phyloP scores from a whole-genome alignment of 768 basidiomycete genomes.

The Pulveroboletus sp. region DNA sequence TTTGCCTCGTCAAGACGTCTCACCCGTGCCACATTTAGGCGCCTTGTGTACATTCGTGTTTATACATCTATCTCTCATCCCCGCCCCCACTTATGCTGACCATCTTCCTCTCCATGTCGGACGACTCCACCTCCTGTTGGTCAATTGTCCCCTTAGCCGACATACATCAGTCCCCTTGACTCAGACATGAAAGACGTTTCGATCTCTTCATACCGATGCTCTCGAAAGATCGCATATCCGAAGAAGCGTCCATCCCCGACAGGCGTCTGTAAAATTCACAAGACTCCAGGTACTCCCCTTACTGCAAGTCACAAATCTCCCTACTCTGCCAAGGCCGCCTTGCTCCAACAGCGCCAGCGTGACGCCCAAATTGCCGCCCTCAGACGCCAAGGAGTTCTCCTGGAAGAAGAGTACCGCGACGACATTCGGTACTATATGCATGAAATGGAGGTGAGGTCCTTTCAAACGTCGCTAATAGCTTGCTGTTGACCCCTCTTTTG shows the following conservation, averaged over 20 bases:
- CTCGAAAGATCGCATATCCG: constrained; percentile 66
- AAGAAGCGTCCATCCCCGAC: constrained; percentile 84
- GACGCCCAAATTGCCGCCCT: constrained; percentile 64
- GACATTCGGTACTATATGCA: constrained; percentile 95
- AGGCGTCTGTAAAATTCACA: constrained; percentile 67
- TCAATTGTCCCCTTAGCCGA: constrained; percentile 40
- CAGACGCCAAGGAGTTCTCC: constrained; percentile 66
- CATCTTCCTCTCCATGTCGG: constrained; percentile 16
- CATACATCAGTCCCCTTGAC: constrained; percentile 23
- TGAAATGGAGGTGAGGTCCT: constrained; percentile 88
- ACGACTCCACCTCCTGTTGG: constrained; percentile 37
- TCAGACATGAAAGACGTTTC: constrained; percentile 77
- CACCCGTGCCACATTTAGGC: neutral
- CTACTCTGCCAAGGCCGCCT: constrained; percentile 56
- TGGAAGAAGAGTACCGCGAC: constrained; percentile 94
- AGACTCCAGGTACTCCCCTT: constrained; percentile 45
- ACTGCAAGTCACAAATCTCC: constrained; percentile 57
- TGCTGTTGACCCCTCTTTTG: constrained; percentile 6
- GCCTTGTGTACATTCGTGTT: neutral
- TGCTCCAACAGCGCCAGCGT: constrained; percentile 62
- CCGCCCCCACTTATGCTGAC: constrained; percentile 15
- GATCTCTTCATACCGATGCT: constrained; percentile 50
- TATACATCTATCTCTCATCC: constrained; percentile 4
- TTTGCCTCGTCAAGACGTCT: neutral
- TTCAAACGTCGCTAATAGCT: neutral